Evolutionary conservation across 139 green algal species (phyloP), one percentile per base, ranked within the genome.

Genomic region (Edaphochlamys debaryana): DNA sequence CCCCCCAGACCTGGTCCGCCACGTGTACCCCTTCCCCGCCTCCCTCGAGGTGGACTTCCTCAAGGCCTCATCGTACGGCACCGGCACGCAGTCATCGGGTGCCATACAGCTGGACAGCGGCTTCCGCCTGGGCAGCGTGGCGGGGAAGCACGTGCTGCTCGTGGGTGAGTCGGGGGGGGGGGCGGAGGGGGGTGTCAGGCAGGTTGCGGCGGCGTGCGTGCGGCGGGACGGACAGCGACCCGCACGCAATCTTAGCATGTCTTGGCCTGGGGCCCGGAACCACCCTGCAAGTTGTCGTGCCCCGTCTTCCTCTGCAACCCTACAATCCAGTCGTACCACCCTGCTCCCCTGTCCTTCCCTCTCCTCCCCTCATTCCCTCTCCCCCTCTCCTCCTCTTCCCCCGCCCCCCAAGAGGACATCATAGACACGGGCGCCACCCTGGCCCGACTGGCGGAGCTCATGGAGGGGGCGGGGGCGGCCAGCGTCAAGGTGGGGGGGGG

Each of bases 401-500:
- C 40, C 27, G 5, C 5, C 45, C n/a, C n/a, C n/a, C n/a, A n/a
- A n/a, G n/a, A n/a, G 73, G 90, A 94, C 79, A 94, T 94, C 60
- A 80, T 93, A 20, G 90, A 94, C 73, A 93, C 89, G 0, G 90
- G 90, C 27, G 70, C 72, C 79, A 91, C 87, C 29, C 69, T 91
- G 54, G 60, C 8, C 3, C 30, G 15, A 4, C 41, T 91, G 52
- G 69, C 83, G 63, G 62, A 42, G 23, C 29, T 78, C 9, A 50
- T 86, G 62, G 1, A 30, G 50, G 37, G 34, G 36, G 42, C 80
- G 50, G 80, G 80, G 42, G 80, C 80, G 4, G 70, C 62, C 37
- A 85, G 54, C 48, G 67, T 73, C 4, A 36, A 41, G 71, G 83
- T 76, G 69, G 58, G 40, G 20, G 60, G n/a, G n/a, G n/a, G n/a